Percentiles rank a stretch among this genome's conserved stretches.
These are phyloP conservation scores for Macroventuria anomochaeta DNA, from an alignment of 2,329 filamentous ascomycete species.

Conservation along the genomic window DNA sequence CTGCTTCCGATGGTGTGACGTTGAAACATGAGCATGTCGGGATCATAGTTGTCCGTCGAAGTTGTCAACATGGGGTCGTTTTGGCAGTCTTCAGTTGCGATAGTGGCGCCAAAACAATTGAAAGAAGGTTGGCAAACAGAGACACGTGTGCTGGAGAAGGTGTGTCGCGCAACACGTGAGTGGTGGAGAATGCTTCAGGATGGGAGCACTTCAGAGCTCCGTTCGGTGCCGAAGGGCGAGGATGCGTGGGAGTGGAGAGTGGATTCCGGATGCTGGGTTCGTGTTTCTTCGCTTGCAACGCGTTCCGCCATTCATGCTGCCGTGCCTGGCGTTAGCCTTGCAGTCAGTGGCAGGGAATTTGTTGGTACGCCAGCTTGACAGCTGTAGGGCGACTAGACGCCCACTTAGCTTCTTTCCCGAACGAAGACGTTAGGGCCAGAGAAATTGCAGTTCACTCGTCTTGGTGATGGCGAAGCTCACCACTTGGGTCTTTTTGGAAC, in stretches of 20 bases:
- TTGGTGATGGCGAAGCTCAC: constrained; percentile 14
- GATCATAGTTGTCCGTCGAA: constrained; percentile 24
- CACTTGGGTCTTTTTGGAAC: constrained; percentile 20
- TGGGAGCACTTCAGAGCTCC: not conserved
- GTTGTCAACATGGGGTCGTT: constrained; percentile 24
- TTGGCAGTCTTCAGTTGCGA: constrained; percentile 29
- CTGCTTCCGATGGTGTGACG: constrained; percentile 33
- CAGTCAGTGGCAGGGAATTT: constrained; percentile 31
- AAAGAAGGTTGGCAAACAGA: constrained; percentile 20
- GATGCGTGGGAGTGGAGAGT: constrained; percentile 21
- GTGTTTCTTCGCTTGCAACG: constrained; percentile 28
- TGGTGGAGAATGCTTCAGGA: constrained; percentile 3
- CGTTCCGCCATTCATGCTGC: constrained; percentile 26
- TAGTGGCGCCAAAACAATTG: constrained; percentile 32
- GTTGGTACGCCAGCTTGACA: constrained; percentile 35
- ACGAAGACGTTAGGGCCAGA: constrained; percentile 18
- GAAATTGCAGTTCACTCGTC: constrained; percentile 22
- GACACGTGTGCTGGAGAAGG: constrained; percentile 8
- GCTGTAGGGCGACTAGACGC: constrained; percentile 42
- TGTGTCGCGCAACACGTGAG: constrained; percentile 2
- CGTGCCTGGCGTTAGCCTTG: constrained; percentile 36
- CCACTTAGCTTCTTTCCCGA: constrained; percentile 19
- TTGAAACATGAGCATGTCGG: constrained; percentile 38
- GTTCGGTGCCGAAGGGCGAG: constrained; percentile 4
- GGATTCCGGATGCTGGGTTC: constrained; percentile 29